These are phyloP conservation scores for Fusarium cyanostomum DNA, from an alignment of 2,329 filamentous ascomycete species.

Conservation along the genomic window DNA sequence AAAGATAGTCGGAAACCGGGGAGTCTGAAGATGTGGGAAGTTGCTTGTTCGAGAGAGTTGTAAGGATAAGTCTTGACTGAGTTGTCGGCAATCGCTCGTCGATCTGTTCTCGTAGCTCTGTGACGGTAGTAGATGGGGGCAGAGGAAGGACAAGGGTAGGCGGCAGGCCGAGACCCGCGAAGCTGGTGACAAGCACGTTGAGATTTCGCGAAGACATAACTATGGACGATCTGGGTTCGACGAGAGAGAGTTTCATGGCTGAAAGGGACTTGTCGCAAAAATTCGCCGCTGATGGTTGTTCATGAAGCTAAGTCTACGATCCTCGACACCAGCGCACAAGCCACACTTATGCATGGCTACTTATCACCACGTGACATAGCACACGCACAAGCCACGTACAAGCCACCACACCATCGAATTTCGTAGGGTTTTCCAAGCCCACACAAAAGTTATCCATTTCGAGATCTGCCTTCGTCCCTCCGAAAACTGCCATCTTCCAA, in stretches of 20 bases:
- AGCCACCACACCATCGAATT: slow-evolving; percentile 50
- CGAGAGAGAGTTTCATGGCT: not conserved
- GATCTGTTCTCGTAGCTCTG: slow-evolving; percentile 72
- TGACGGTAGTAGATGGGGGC: slow-evolving; percentile 69
- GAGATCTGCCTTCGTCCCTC: slow-evolving; percentile 49
- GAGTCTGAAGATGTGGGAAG: slow-evolving; percentile 63
- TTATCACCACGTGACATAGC: slow-evolving; percentile 49
- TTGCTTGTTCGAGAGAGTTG: slow-evolving; percentile 81
- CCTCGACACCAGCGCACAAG: slow-evolving; percentile 14
- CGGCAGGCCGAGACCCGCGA: slow-evolving; percentile 83
- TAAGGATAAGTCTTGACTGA: slow-evolving; percentile 75
- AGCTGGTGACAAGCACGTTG: slow-evolving; percentile 86
- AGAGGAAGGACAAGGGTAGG: slow-evolving; percentile 84
- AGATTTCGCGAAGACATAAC: slow-evolving; percentile 67
- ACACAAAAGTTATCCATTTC: slow-evolving; percentile 59
- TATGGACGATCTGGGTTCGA: not conserved
- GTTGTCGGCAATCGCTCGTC: slow-evolving; percentile 67
- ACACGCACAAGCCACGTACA: slow-evolving; percentile 39
- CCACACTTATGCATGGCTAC: slow-evolving; percentile 18
- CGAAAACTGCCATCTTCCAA: slow-evolving; percentile 57
- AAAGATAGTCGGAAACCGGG: slow-evolving; percentile 70
- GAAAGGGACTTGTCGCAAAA: slow-evolving; percentile 5
- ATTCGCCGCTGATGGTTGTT: slow-evolving; percentile 12
- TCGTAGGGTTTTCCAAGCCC: slow-evolving; percentile 54
- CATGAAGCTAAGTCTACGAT: slow-evolving; percentile 17